Conservation (phyloP, 176 grass and related monocot species). For the Hsuehochloa calcarea region DNA sequence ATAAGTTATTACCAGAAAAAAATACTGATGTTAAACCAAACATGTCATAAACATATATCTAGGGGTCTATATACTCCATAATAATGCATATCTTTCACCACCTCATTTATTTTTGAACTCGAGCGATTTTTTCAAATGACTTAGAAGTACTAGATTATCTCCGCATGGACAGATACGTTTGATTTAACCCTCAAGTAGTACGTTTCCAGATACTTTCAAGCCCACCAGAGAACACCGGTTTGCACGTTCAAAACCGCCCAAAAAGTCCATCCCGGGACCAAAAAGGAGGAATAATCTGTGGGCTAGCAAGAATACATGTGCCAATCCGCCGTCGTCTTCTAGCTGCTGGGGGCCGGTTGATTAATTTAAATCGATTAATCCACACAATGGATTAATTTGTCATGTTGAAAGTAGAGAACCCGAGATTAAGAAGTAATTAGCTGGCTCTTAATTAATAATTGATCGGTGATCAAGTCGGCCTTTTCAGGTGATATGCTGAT, state of each 20-base stretch:
- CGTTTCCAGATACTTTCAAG: not conserved
- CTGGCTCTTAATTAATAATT: not conserved
- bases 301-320: not conserved
- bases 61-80: not conserved
- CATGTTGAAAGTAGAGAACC: not conserved
- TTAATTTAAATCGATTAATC: not conserved
- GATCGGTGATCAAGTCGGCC: not conserved
- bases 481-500: not conserved
- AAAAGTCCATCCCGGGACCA: not conserved
- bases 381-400: not conserved
- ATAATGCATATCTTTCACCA: no score
- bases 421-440: not conserved
- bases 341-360: not conserved
- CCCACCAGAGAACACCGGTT: slow-evolving; percentile 15
- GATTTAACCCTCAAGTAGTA: not conserved
- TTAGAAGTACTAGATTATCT: not conserved
- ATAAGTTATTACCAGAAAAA: no score
- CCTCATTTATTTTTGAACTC: not conserved
- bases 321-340: not conserved
- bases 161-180: not conserved
- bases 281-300: not conserved
- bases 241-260: not conserved
- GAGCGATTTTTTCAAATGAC: not conserved
- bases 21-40: no score
- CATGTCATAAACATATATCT: not conserved